Evolutionary conservation across 345 rosid genomes (phyloP), one percentile per base, ranked within the genome.

Genomic region (Heritiera littoralis): DNA sequence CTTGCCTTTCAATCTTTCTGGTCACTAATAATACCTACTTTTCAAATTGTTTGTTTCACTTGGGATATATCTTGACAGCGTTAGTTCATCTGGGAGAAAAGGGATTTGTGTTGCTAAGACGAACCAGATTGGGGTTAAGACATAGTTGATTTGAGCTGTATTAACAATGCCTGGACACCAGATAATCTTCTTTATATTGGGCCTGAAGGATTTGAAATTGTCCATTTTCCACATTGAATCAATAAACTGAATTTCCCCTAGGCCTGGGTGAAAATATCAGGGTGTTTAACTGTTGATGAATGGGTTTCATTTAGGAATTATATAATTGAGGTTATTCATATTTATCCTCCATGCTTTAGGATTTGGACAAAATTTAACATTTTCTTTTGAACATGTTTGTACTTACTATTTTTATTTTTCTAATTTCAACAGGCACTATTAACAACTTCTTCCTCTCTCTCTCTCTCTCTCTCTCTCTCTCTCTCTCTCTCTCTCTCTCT

Each of bases 311-410:
- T 55, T 40, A 40, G 35, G 77, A 56, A 40, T 40, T 40, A 56
- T n/a, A 40, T 56, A 1, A 6, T 3, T n/a, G 46, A 54, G 30
- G 38, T 55, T 32, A 18, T 72, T 17, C 64, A 35, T 55, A 35
- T 55, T 38, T 55, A 38, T 74, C 12, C n/a, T 58, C 58, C 7
- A 7, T 75, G 41, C 68, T 45, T 45, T 74, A n/a, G 35, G 12
- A 40, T 41, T 74, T 74, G 63, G 41, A 54, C 45, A 55, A 18
- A 35, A 35, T 55, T 72, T 72, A 38, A 30, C 76, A 54, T 32
- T 40, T n/a, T 45, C 68, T 45, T 61, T 60, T 45, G 0, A 10
- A 75, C 2, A 28, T 75, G 45, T 46, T 75, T 15, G 14, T 46
- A 41, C 45, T 45, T 5, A 41, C 43, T 41, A 2, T 41, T 41